These are phyloP conservation scores for Yamadazyma sp. DNA, from an alignment of 805 yeast species.

Conservation along the genomic window DNA sequence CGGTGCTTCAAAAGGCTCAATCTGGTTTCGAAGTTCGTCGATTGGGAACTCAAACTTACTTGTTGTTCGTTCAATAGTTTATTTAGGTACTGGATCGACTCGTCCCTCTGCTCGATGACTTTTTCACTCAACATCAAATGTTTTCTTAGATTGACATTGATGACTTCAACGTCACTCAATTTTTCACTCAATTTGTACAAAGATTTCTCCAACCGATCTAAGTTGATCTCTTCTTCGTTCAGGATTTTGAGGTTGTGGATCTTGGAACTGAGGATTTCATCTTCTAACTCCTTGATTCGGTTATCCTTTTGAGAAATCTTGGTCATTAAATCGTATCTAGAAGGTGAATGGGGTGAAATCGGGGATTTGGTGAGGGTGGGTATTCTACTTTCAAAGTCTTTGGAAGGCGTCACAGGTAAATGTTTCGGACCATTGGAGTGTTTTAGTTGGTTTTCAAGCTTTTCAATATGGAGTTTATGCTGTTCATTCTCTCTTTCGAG, in stretches of 20 bases:
- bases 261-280: slow-evolving; percentile 27
- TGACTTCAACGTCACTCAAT: slow-evolving; percentile 60
- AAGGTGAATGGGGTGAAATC: slow-evolving; percentile 10
- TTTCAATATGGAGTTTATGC: slow-evolving; percentile 31
- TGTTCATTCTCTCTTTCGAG: slow-evolving; percentile 34
- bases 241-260: slow-evolving; percentile 29
- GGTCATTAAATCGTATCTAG: slow-evolving; percentile 13
- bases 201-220: slow-evolving; percentile 56
- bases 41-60: slow-evolving; percentile 46
- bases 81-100: slow-evolving; percentile 56
- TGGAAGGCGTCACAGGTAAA: slow-evolving; percentile 16
- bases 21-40: slow-evolving; percentile 48
- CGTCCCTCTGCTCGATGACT: slow-evolving; percentile 56
- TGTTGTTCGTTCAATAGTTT: slow-evolving; percentile 51
- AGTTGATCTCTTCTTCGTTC: slow-evolving; percentile 48
- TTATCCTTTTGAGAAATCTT: slow-evolving; percentile 29
- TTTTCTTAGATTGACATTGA: slow-evolving; percentile 54
- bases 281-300: slow-evolving; percentile 32
- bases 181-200: slow-evolving; percentile 57
- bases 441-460: slow-evolving; percentile 42
- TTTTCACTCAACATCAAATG: slow-evolving; percentile 56
- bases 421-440: not conserved
- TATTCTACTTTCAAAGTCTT: slow-evolving; percentile 14
- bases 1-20: slow-evolving; percentile 19
- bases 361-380: slow-evolving; percentile 11